A percentile compares a stretch with the other conserved stretches of the same genome.
phyloP scores from a whole-genome alignment of 257 asterid species.

The Henckelia pumila region DNA sequence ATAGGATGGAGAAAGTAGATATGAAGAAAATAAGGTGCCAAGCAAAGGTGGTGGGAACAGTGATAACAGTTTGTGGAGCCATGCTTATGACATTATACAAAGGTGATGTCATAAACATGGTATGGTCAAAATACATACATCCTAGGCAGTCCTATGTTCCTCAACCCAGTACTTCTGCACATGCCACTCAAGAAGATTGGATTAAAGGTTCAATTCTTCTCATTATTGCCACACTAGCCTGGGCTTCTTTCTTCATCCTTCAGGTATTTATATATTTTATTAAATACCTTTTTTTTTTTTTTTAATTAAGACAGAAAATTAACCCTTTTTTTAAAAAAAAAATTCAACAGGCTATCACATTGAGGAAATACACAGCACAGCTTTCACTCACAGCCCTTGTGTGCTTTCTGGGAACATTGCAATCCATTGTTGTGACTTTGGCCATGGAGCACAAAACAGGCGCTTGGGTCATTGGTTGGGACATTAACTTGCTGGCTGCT shows the following conservation, averaged over 20 bases:
- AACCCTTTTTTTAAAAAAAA: too few relatives aligned
- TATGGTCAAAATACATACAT: constrained; percentile 56
- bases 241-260: constrained; percentile 91
- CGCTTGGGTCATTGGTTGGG: constrained; percentile 77
- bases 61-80: constrained; percentile 70
- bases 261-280: constrained; percentile 41
- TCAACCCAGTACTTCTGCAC: constrained; percentile 4
- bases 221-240: constrained; percentile 79
- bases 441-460: constrained; percentile 67
- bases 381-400: constrained; percentile 71
- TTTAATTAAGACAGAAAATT: too few relatives aligned
- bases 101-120: constrained; percentile 58
- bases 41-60: constrained; percentile 76
- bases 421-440: constrained; percentile 72
- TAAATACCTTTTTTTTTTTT: too few relatives aligned
- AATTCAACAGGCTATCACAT: constrained; percentile 30
- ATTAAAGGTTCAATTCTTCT: constrained; percentile 76
- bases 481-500: constrained; percentile 89
- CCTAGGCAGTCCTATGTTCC: constrained; percentile 24
- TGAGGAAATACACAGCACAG: constrained; percentile 70
- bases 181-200: constrained; percentile 64
- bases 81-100: constrained; percentile 88
- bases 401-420: constrained; percentile 85
- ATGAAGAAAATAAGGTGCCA: constrained; percentile 66
- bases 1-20: constrained; percentile 72